Base-by-base conservation (phyloP, 331 rosid genomes). In the Malus hybrid region DNA sequence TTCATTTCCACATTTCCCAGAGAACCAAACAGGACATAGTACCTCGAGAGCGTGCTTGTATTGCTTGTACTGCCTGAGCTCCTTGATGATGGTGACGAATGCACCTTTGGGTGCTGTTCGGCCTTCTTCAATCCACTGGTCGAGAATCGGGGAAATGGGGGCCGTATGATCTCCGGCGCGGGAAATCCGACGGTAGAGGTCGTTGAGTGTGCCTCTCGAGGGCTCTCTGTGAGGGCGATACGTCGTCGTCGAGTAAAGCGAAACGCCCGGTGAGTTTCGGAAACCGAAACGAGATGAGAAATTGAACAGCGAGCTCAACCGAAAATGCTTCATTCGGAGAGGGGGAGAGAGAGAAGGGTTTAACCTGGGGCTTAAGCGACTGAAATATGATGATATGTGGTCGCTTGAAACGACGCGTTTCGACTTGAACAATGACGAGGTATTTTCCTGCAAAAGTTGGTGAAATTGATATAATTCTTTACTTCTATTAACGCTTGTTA, bases 41-140 rank as follows among this genome's bases (percentile, higher is more conserved):
- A 22, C 87, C 87, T 84, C 75, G 16, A 84, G 87, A 52, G 87
- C 78, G 29, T 80, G 82, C 2, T 4, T 8, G 64, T 69, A 80
- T 64, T 66, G 52, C 55, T 24, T 74, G 72, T 29, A 60, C 42
- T 24, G 22, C 48, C 84, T 70, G 76, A 84, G 84, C 39, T 77
- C 71, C 70, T 73, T 84, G 76, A 80, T 50, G 13, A 80, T 74
- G 16, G 5, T 0, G n/a, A 69, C 2, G 30, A 80, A 80, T 18
- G 4, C 72, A 19, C 1, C 20, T 61, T 62, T 52, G 48, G 22
- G 18, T 3, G 72, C 71, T 10, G 56, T 22, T 63, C 29, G 6
- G 22, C 77, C 79, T 61, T 83, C 71, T 10, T 29, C 18, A 20
- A 79, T 26, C 82, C 86, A 79, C 36, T 63, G 74, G 29, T 83